Base-by-base conservation (phyloP, 352 stramenopile genomes). In the Peronospora farinosa region DNA sequence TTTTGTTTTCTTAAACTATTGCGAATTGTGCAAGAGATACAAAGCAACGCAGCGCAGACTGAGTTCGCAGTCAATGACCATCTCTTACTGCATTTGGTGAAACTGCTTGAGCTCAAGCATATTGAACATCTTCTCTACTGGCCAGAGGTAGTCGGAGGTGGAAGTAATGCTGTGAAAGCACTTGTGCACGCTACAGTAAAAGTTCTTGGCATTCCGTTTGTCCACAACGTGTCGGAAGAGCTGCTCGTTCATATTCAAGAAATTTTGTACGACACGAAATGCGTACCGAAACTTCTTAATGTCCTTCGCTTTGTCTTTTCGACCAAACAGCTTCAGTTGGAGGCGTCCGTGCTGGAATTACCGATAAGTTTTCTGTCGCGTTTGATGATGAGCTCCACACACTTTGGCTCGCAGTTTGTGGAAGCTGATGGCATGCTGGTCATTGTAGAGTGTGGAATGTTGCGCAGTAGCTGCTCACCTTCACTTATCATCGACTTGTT, bases 1-100 rank as follows among this genome's bases (percentile, higher is more conserved):
- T 89, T 92, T 47, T 94, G 72, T 44, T 83, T 92, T 13, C 64
- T 95, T 21, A 90, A 89, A 45, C 63, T 91, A 45, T 67, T 92
- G 40, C 72, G 77, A 11, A 78, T 80, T 45, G 62, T 95, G 5
- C 72, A 69, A 0, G 83, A 94, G 57, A 81, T 79, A 54, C 66
- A 78, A 45, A 68, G 66, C 46, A 69, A 59, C 40, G 60, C 77
- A 7, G 33, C 51, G 7, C 51, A 60, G 33, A 67, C 77, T 41
- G 73, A 86, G 43, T 40, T 70, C 0, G 53, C 67, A 2, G 63
- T 88, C 11, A 86, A 88, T 21, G 54, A 81, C 16, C 57, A 78
- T 28, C 44, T 90, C 0, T 64, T 88, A 17, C 60, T 78, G 6
- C 65, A 76, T 19, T 56, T 89, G 7, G 73, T 90, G 3, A 69